These are phyloP conservation scores for Backusella liffmaniae DNA, from an alignment of 192 early-diverging fungal species.

Conservation along the genomic window DNA sequence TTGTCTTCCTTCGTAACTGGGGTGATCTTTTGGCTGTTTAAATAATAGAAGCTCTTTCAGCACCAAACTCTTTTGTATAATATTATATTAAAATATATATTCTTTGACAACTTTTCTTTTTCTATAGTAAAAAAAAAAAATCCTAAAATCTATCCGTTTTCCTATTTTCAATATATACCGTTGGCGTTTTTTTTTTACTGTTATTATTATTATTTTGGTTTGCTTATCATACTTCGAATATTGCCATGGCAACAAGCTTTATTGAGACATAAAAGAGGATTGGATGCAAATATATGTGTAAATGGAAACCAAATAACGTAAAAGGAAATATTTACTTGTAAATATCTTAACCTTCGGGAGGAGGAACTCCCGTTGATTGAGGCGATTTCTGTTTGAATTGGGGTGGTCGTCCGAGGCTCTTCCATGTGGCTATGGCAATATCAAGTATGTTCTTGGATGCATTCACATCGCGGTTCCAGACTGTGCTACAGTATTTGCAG, in stretches of 20 bases:
- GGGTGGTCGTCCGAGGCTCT: no score
- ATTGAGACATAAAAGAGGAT: neutral
- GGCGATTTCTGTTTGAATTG: no score
- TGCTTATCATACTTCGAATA: neutral
- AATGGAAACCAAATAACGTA: neutral
- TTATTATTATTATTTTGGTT: neutral
- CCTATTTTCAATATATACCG: neutral
- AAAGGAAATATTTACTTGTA: neutral
- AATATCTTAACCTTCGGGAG: no score
- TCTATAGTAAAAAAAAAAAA: neutral
- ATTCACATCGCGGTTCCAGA: no score
- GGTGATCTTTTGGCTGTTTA: constrained; percentile 56
- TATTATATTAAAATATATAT: neutral
- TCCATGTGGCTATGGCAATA: no score
- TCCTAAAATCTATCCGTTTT: neutral
- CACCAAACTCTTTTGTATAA: neutral
- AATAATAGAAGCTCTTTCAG: constrained; percentile 1
- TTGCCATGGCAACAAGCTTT: neutral
- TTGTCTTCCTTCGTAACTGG: constrained; percentile 56
- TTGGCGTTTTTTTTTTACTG: no score
- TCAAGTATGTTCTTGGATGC: no score
- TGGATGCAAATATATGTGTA: neutral
- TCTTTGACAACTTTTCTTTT: neutral
- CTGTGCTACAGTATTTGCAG: no score
- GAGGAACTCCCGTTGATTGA: no score